These are phyloP conservation scores for Phytophthora capsici DNA, from an alignment of 352 stramenopile genomes.

Conservation along the genomic window DNA sequence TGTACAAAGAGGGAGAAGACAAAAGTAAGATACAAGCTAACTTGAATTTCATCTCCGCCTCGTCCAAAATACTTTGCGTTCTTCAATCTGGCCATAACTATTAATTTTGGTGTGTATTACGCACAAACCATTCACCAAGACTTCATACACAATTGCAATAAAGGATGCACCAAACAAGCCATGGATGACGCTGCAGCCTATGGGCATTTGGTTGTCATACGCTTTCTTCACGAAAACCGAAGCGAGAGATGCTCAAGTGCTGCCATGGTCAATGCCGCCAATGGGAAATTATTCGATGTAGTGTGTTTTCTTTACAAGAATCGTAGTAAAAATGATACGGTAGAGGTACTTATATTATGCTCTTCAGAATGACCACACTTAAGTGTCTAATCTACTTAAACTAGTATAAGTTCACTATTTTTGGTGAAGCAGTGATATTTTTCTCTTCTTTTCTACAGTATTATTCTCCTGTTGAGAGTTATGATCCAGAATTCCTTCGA, in stretches of 20 bases:
- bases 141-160: conserved; percentile 1
- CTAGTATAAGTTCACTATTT: too few species aligned
- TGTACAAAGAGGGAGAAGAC: too few species aligned
- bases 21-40: too few species aligned
- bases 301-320: conserved; percentile 3
- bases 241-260: conserved; percentile 8
- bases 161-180: conserved; percentile 7
- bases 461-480: not conserved
- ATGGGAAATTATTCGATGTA: not conserved
- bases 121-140: too few species aligned
- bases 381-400: not conserved
- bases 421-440: too few species aligned
- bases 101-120: too few species aligned
- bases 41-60: not conserved
- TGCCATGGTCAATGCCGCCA: not conserved
- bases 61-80: not conserved
- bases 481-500: not conserved
- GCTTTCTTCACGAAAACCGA: conserved; percentile 11
- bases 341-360: too few species aligned
- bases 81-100: too few species aligned
- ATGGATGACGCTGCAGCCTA: conserved; percentile 1
- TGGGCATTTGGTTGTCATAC: conserved; percentile 2
- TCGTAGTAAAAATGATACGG: conserved; percentile 2
- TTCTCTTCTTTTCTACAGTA: too few species aligned
- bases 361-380: not conserved